These are phyloP conservation scores for Xylariales sp. DNA, from an alignment of 2,329 filamentous ascomycete genomes.

Conservation along the genomic window DNA sequence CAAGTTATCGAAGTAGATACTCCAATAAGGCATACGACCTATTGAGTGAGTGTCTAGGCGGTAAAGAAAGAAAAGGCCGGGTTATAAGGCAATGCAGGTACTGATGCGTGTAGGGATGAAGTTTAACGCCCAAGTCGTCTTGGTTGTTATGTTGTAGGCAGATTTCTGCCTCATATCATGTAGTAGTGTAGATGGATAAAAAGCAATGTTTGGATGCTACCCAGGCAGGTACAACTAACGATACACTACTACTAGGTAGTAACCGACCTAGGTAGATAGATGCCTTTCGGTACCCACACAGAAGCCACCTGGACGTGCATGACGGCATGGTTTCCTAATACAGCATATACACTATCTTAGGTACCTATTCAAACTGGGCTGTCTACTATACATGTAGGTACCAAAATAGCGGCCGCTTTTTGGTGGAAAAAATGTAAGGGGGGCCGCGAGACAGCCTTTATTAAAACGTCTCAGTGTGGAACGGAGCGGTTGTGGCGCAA, in stretches of 20 bases:
- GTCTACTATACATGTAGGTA: too few species aligned
- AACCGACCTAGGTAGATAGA: neutral
- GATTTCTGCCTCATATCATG: neutral
- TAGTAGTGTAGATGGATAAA: neutral
- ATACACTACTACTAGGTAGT: too few species aligned
- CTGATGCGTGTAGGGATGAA: conserved; percentile 20
- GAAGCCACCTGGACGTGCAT: conserved; percentile 9
- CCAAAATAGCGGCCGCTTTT: neutral
- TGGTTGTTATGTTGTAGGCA: neutral
- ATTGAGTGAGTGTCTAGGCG: conserved; percentile 12
- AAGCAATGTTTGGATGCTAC: conserved; percentile 1
- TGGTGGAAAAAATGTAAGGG: neutral
- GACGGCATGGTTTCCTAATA: conserved; percentile 1
- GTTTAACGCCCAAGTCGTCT: neutral
- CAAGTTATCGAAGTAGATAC: neutral
- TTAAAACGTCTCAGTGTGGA: conserved; percentile 14
- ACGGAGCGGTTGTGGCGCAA: conserved; percentile 27
- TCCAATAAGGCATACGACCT: conserved; percentile 13
- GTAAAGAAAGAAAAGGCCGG: conserved; percentile 1
- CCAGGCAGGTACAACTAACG: neutral
- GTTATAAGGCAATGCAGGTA: conserved; percentile 7
- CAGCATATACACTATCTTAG: neutral
- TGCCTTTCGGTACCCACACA: neutral
- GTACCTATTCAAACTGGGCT: neutral
- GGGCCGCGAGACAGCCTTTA: conserved; percentile 6